Conservation (phyloP, 202 grass and related monocot genomes). For the Digitaria exilis region DNA sequence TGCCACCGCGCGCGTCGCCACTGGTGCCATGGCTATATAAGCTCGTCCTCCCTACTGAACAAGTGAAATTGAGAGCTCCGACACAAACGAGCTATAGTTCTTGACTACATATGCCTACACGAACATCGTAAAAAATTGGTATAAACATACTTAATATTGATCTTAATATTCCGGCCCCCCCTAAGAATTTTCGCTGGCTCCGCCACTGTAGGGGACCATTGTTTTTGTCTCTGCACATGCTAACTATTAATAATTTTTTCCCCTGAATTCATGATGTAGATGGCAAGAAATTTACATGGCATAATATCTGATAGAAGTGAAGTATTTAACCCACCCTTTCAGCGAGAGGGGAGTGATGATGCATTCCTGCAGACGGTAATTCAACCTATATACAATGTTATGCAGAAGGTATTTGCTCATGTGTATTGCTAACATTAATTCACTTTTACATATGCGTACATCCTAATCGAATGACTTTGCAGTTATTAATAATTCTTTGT, state of each 20-base stretch:
- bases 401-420: conserved; percentile 66
- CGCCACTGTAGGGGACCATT: no score
- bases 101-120: no score
- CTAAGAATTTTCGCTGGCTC: no score
- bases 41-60: no score
- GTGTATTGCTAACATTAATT: neutral
- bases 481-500: neutral
- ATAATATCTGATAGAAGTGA: conserved; percentile 48
- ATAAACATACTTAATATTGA: no score
- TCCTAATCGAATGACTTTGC: neutral
- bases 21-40: no score
- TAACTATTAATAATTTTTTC: conserved; percentile 17
- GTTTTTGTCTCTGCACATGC: neutral
- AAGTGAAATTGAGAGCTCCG: no score
- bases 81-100: no score
- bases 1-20: no score
- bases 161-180: no score
- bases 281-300: conserved; percentile 62
- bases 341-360: conserved; percentile 56
- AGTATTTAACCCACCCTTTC: conserved; percentile 39
- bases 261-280: conserved; percentile 44
- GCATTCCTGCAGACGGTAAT: conserved; percentile 74
- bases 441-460: neutral
- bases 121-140: no score
- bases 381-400: conserved; percentile 71